phyloP scores from a whole-genome alignment of 1,284 basidiomycete species.

The Pyrrhoderma lamaoense region DNA sequence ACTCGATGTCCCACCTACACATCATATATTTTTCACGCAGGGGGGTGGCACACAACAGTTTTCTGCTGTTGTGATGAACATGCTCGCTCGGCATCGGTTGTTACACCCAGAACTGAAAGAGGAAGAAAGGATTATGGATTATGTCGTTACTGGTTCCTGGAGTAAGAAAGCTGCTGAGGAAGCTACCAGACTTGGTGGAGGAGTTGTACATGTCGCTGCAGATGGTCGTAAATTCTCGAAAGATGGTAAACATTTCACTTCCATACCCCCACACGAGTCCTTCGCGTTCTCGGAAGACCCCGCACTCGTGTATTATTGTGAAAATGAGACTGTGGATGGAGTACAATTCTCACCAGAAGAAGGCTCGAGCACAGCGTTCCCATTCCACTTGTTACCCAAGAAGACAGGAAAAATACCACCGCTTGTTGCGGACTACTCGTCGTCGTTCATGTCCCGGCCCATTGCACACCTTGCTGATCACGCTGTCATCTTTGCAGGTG shows the following conservation, averaged over 20 bases:
- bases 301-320: conserved; percentile 96
- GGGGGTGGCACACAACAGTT: conserved; percentile 90
- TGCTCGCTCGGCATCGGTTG: conserved; percentile 73
- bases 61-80: conserved; percentile 82
- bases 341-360: conserved; percentile 69
- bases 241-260: conserved; percentile 69
- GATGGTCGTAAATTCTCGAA: conserved; percentile 57
- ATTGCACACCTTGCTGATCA: conserved; percentile 85
- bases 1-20: conserved; percentile 76
- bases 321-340: conserved; percentile 98
- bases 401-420: conserved; percentile 49
- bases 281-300: conserved; percentile 79
- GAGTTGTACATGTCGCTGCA: conserved; percentile 59
- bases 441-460: conserved; percentile 94
- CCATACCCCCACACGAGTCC: conserved; percentile 64
- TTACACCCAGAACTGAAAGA: conserved; percentile 50
- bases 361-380: conserved; percentile 63
- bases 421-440: conserved; percentile 93
- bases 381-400: conserved; percentile 69
- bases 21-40: conserved; percentile 85
- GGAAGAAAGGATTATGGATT: conserved; percentile 66
- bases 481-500: conserved; percentile 93
- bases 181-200: conserved; percentile 58
- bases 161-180: conserved; percentile 81
- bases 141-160: conserved; percentile 89